A percentile compares a stretch with the other conserved stretches of the same genome.
Conservation (phyloP, 208 protist genomes). For the Leptomonas pyrrhocoris region DNA sequence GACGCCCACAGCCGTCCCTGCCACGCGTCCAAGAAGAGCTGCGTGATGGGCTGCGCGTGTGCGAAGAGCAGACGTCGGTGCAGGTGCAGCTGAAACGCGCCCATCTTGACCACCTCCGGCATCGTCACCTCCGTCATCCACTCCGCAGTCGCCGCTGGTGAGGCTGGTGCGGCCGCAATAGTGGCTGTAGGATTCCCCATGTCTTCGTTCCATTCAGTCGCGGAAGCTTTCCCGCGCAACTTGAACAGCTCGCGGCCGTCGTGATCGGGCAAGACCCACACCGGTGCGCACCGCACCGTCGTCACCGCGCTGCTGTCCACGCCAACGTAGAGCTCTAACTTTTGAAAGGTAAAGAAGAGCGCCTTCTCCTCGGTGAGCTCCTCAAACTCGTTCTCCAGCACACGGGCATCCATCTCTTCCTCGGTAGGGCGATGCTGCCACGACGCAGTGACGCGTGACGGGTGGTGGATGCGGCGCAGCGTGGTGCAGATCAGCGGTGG, state of each 20-base stretch:
- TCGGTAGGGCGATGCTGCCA: constrained; percentile 67
- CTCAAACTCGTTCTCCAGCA: constrained; percentile 83
- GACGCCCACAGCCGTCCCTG: constrained; percentile 68
- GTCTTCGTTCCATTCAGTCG: neutral
- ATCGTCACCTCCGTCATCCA: constrained; percentile 37
- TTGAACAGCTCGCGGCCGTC: constrained; percentile 59
- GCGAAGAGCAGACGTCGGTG: constrained; percentile 59
- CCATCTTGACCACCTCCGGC: constrained; percentile 25
- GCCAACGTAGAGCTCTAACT: constrained; percentile 78
- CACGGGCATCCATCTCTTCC: constrained; percentile 61
- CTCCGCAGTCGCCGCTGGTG: neutral
- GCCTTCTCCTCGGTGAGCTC: constrained; percentile 76
- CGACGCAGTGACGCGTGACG: constrained; percentile 52
- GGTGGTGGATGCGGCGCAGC: constrained; percentile 66
- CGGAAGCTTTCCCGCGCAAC: neutral
- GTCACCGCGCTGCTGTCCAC: constrained; percentile 68
- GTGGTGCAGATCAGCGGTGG: constrained; percentile 63
- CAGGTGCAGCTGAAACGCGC: constrained; percentile 56
- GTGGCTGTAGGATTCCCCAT: neutral
- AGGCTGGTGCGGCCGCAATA: neutral
- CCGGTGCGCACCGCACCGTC: constrained; percentile 62
- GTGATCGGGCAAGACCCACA: constrained; percentile 46
- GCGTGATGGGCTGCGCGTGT: constrained; percentile 77
- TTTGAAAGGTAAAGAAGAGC: constrained; percentile 73
- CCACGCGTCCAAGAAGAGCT: constrained; percentile 66